Evolutionary conservation across 805 yeast genomes (phyloP), one percentile per base, ranked within the genome.

Genomic region (Ogataea pilisensis): DNA sequence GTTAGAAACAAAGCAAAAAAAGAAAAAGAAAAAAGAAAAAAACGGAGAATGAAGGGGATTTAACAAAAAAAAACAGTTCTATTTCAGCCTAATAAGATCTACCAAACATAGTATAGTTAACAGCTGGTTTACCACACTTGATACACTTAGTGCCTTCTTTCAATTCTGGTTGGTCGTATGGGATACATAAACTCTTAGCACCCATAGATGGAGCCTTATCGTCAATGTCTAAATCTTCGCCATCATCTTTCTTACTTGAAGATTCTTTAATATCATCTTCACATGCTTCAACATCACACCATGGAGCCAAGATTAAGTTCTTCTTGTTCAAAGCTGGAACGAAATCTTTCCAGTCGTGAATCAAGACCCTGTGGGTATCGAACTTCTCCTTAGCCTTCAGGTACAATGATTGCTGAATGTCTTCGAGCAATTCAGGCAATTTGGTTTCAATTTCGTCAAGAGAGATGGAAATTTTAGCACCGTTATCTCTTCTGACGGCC

Each of bases 121-220:
- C 64, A 31, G 99, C 99, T 33, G 69, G 66, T 54, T 68, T 71
- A 48, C 75, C 85, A 76, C 98, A 93, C 58, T 72, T 84, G 49
- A 88, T 82, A 80, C 99, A 95, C 65, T 81, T 83, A 51, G 88
- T 86, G 54, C 83, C 91, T 51, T 64, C 69, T 63, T 78, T 78
- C 65, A 91, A 76, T 57, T 70, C 78, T 44, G 96, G 96, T 72
- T 91, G 98, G 30, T 86, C 85, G 60, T 81, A 82, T 51, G 99
- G 99, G 64, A 90, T 90, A 78, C 99, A 93, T 66, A 93, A 75
- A 17, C 96, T 85, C 74, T 93, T 93, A 52, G 99, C 99, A 61
- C 99, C 99, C 99, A 93, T 93, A 38, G 95, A 81, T 62, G 99
- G 99, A 19, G 99, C 88, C 65, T 86, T 85, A 60, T 93, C 98